Evolutionary conservation across 2,329 filamentous ascomycete genomes (phyloP).

Genomic region (Ustulina deusta): DNA sequence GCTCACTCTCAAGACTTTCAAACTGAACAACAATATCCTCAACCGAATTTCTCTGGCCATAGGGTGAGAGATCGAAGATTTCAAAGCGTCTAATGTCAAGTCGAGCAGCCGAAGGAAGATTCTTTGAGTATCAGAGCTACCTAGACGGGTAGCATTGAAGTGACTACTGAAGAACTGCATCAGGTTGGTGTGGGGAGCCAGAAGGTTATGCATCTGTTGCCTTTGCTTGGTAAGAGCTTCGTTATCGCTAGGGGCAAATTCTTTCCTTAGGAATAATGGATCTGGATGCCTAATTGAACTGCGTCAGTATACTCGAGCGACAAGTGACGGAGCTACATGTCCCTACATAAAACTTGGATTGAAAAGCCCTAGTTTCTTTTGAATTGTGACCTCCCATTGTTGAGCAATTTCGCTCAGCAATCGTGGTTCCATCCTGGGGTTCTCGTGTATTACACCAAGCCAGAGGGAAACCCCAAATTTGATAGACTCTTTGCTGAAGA

Average conservation of each 20-base stretch:
- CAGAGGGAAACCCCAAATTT: conserved; percentile 95
- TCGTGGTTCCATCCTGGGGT: conserved; percentile 85
- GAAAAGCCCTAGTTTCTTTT: conserved; percentile 84
- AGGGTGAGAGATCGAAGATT: conserved; percentile 79
- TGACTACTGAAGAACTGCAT: conserved; percentile 93
- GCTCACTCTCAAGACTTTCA: conserved; percentile 80
- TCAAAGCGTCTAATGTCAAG: conserved; percentile 80
- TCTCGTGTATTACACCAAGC: conserved; percentile 97
- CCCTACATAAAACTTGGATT: conserved; percentile 73
- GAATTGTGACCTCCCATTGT: conserved; percentile 89
- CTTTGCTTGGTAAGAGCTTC: conserved; percentile 79
- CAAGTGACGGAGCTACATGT: conserved; percentile 32
- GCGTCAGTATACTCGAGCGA: conserved; percentile 48
- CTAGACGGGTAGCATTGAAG: conserved; percentile 91
- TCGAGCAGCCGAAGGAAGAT: conserved; percentile 86
- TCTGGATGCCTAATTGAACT: conserved; percentile 74
- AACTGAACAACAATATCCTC: conserved; percentile 84
- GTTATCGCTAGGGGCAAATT: conserved; percentile 92
- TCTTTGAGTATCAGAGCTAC: conserved; percentile 82
- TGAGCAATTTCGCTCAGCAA: conserved; percentile 88
- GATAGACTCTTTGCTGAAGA: conserved; percentile 95
- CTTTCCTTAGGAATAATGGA: conserved; percentile 90
- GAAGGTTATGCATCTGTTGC: conserved; percentile 81
- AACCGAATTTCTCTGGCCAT: conserved; percentile 93
- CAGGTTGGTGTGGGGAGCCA: conserved; percentile 87